Percentiles rank a stretch among this genome's conserved stretches.
Conservation (phyloP, 2,329 filamentous ascomycete species). For the Zymoseptoria pseudotritici region DNA sequence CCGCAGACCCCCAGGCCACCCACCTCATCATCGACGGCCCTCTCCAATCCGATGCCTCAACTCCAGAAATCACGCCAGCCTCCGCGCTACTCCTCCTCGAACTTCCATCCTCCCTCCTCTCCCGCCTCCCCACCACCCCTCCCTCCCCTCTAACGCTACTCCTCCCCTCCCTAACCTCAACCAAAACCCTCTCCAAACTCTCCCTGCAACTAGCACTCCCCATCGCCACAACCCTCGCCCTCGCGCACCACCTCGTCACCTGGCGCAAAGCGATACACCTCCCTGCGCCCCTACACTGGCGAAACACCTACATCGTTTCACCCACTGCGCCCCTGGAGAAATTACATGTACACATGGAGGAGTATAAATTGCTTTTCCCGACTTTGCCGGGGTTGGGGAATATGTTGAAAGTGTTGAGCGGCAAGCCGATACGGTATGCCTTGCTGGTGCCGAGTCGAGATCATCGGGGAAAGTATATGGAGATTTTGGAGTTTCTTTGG, state of each 20-base stretch:
- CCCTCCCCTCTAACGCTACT: conserved; percentile 71
- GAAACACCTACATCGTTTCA: conserved; percentile 85
- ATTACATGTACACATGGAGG: conserved; percentile 59
- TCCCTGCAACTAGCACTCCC: conserved; percentile 65
- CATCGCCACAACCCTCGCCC: conserved; percentile 72
- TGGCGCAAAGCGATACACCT: conserved; percentile 75
- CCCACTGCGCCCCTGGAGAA: conserved; percentile 75
- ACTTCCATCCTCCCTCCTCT: conserved; percentile 72
- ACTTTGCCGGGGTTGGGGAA: conserved; percentile 75
- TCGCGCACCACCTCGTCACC: conserved; percentile 89
- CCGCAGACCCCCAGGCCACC: conserved; percentile 57
- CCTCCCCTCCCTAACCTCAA: conserved; percentile 52
- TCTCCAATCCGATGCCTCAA: conserved; percentile 35
- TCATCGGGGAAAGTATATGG: conserved; percentile 79
- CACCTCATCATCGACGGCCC: conserved; percentile 65
- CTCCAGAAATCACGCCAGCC: conserved; percentile 48
- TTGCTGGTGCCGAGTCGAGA: conserved; percentile 78
- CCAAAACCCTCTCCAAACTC: conserved; percentile 63
- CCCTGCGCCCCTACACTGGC: conserved; percentile 69
- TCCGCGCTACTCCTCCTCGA: conserved; percentile 80
- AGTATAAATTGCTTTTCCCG: conserved; percentile 73
- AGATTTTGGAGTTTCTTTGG: conserved; percentile 89
- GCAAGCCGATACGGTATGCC: conserved; percentile 74
- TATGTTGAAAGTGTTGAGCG: conserved; percentile 77
- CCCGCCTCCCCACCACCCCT: conserved; percentile 60